Conservation (phyloP, 2,329 filamentous ascomycete genomes). For the Fusarium staphyleae region DNA sequence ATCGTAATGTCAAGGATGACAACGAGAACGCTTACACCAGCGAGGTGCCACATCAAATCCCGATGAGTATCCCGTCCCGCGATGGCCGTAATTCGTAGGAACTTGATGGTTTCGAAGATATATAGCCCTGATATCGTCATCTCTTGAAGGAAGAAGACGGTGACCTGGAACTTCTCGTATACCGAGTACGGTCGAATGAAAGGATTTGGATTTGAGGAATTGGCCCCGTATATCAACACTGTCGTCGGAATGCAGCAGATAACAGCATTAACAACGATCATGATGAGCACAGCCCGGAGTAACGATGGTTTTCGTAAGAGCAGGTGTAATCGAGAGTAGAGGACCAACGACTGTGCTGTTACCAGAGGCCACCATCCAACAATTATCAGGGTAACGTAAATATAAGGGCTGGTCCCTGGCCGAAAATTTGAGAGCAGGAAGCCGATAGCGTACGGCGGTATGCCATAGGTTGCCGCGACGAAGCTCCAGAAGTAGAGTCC, state of each 20-base stretch:
- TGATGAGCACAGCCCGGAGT: conserved; percentile 17
- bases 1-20: conserved; percentile 52
- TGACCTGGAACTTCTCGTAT: conserved; percentile 23
- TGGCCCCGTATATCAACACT: conserved; percentile 17
- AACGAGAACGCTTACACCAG: conserved; percentile 52
- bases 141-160: conserved; percentile 25
- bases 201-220: neutral
- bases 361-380: conserved; percentile 31
- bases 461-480: conserved; percentile 15
- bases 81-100: conserved; percentile 15
- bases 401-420: conserved; percentile 8
- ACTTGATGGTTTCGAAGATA: conserved; percentile 21
- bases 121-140: conserved; percentile 30
- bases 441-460: conserved; percentile 24
- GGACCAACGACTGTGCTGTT: conserved; percentile 29
- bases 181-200: neutral
- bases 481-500: conserved; percentile 31
- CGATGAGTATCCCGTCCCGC: conserved; percentile 9
- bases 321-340: conserved; percentile 29
- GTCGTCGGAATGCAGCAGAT: conserved; percentile 28
- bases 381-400: conserved; percentile 13
- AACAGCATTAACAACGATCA: conserved; percentile 23
- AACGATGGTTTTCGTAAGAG: conserved; percentile 11
- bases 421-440: conserved; percentile 19
- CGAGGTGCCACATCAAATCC: conserved; percentile 21